These are phyloP conservation scores for Mesembryanthemum crystallinum DNA, from an alignment of 148 eudicot genomes.

Conservation along the genomic window DNA sequence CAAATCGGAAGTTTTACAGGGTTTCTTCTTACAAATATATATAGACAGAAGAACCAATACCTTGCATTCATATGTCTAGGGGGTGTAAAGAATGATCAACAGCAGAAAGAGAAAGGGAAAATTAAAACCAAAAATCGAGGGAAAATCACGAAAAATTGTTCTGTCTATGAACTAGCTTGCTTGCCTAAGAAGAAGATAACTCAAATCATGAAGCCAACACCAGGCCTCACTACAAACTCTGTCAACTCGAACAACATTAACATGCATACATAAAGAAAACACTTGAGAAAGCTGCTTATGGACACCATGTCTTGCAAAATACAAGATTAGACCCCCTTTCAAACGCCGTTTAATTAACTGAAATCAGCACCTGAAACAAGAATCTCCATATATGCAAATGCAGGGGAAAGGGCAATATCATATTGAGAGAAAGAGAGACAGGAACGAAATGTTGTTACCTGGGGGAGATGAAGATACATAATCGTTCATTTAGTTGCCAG, in stretches of 20 bases:
- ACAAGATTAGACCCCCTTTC: too few species aligned
- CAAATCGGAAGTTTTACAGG: background rate
- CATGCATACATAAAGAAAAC: constrained; percentile 13
- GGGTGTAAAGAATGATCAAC: background rate
- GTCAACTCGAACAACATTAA: constrained; percentile 15
- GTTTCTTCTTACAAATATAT: background rate
- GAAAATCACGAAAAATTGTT: background rate
- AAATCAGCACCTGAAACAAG: too few species aligned
- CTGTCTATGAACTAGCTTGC: background rate
- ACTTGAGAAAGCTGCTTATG: constrained; percentile 6
- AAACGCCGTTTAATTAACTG: too few species aligned
- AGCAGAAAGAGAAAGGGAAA: background rate
- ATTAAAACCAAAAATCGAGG: too few species aligned
- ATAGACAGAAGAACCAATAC: background rate
- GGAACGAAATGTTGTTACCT: too few species aligned
- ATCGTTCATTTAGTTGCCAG: background rate
- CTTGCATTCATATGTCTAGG: background rate
- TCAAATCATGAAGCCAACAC: constrained; percentile 3
- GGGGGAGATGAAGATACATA: background rate
- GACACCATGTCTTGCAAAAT: constrained; percentile 10
- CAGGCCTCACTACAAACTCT: constrained; percentile 18
- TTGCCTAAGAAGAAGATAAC: background rate
- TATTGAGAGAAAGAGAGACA: background rate
- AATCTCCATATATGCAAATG: too few species aligned
- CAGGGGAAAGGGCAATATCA: too few species aligned